These are phyloP conservation scores for Gentiana dahurica DNA, from an alignment of 257 asterid genomes.

Conservation along the genomic window DNA sequence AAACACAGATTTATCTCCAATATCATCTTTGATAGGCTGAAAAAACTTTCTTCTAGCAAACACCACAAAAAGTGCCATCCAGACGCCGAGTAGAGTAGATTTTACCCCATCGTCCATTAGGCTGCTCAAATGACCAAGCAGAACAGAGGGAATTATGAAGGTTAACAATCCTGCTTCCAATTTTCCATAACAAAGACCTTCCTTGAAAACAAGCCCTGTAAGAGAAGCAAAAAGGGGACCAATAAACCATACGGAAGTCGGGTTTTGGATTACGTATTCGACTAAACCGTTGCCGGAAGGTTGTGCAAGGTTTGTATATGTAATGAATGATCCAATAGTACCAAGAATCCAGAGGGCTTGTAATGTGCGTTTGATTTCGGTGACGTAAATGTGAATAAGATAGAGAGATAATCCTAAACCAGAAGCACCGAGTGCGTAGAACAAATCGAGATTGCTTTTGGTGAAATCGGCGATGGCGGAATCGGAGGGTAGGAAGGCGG, in stretches of 20 bases:
- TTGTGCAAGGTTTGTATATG: conserved; percentile 49
- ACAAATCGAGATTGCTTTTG: conserved; percentile 31
- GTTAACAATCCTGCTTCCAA: conserved; percentile 75
- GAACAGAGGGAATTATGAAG: conserved; percentile 69
- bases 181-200: conserved; percentile 91
- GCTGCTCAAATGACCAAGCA: conserved; percentile 80
- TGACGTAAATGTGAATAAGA: conserved; percentile 84
- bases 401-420: conserved; percentile 73
- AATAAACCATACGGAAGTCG: conserved; percentile 72
- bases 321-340: conserved; percentile 57
- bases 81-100: conserved; percentile 41
- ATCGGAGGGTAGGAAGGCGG: conserved; percentile 36
- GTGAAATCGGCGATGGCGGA: conserved; percentile 23
- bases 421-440: conserved; percentile 55
- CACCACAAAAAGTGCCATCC: conserved; percentile 75
- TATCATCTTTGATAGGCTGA: conserved; percentile 93
- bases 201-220: conserved; percentile 92
- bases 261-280: conserved; percentile 62
- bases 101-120: conserved; percentile 75
- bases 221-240: conserved; percentile 91
- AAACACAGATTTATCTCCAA: conserved; percentile 89
- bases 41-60: conserved; percentile 93
- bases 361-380: conserved; percentile 78
- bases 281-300: conserved; percentile 57
- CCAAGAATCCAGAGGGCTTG: conserved; percentile 80